Base-by-base conservation (phyloP, 2,329 filamentous ascomycete species). In the Diaporthe sp. region DNA sequence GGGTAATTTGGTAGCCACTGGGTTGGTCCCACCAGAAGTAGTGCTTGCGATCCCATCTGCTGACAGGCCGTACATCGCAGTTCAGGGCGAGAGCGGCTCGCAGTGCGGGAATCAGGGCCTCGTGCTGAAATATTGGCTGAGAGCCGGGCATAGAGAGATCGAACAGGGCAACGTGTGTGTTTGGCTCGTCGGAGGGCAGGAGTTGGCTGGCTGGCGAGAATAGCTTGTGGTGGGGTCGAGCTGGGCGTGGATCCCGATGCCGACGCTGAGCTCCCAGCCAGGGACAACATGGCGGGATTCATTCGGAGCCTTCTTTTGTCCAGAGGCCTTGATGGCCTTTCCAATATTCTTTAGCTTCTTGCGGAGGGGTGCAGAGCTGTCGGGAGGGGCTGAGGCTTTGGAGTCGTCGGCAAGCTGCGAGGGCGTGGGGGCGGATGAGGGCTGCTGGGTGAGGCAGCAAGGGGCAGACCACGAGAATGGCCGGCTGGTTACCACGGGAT, bases 21-120 rank as follows among this genome's bases (percentile, higher is more conserved):
- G 97, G 97, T 83, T 99, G 97, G 83, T 99, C 97, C 90, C 97
- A 97, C 86, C 98, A 98, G 84, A 99, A 98, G 84, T 99, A 99
- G 83, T 99, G 97, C 83, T 99, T 99, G 76, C 97, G 90, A 83
- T 99, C 97, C 84, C 98, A 99, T 71, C 91, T 91, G 82, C 95
- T 98, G 78, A 90, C 88, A 1, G 85, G 86, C 81, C 97, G 93
- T 70, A 98, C 89, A 1, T 92, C 85, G 83, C 97, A 98, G 73
- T 93, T 90, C 56, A 99, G 87, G 0, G 95, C 94, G 65, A 98
- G 85, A 0, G 97, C 96, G 25, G 96, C 96, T 75, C 97, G 92
- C 22, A 99, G 81, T n/a, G 97, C 97, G 6, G 97, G 97, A 50
- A 98, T 88, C 17, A 99, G 86, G 0, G 94, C 94, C 75, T 93